phyloP scores from a whole-genome alignment of 768 basidiomycete species.

The Leccinum fibrillosum region DNA sequence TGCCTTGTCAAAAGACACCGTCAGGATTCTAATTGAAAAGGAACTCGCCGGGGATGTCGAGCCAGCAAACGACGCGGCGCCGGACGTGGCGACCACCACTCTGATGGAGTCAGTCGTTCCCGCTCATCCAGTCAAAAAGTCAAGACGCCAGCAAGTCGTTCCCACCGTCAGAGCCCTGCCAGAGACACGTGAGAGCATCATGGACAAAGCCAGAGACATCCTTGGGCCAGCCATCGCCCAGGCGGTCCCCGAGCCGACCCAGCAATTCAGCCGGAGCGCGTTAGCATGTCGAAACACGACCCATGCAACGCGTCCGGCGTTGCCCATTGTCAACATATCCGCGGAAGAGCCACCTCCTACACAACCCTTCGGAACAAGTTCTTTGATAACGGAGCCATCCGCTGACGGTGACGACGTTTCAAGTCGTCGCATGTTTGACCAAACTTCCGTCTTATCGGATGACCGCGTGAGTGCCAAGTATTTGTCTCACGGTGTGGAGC shows the following conservation, averaged over 20 bases:
- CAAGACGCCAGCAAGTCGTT: conserved; percentile 34
- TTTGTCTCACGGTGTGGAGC: conserved; percentile 1
- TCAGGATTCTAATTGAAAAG: conserved; percentile 49
- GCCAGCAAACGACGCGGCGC: neutral
- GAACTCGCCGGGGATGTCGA: conserved; percentile 36
- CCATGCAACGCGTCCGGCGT: neutral
- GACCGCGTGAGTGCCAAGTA: conserved; percentile 9
- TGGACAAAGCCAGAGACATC: conserved; percentile 37
- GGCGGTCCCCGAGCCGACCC: conserved; percentile 22
- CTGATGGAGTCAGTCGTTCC: conserved; percentile 54
- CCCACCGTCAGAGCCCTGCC: conserved; percentile 46
- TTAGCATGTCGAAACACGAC: conserved; percentile 17
- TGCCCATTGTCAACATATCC: neutral
- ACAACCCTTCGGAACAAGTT: conserved; percentile 41
- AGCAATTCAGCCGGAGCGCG: conserved; percentile 33
- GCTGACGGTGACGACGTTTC: neutral
- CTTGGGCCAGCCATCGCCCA: conserved; percentile 19
- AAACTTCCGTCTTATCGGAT: conserved; percentile 4
- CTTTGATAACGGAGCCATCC: conserved; percentile 14
- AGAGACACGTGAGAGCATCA: conserved; percentile 43
- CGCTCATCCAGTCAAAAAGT: conserved; percentile 45
- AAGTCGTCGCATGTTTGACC: conserved; percentile 18
- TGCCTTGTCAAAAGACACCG: conserved; percentile 49
- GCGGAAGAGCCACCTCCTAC: conserved; percentile 26
- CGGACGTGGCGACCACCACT: conserved; percentile 28